Conservation (phyloP, 352 stramenopile species). For the Globisporangium cylindrosporum region DNA sequence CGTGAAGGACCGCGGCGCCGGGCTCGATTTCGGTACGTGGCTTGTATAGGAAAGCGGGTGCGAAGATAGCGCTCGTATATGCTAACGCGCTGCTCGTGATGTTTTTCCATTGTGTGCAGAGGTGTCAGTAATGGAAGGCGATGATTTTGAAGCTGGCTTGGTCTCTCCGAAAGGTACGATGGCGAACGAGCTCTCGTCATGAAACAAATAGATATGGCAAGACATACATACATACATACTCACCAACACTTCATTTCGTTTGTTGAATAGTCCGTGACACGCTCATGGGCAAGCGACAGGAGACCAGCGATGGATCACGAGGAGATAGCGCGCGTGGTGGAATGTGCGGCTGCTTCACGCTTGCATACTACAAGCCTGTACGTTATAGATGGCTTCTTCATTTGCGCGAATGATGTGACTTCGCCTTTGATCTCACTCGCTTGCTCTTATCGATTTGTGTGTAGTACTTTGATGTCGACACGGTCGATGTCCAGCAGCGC, state of each 20-base stretch:
- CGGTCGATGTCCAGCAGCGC: slow-evolving; percentile 71
- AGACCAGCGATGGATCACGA: slow-evolving; percentile 36
- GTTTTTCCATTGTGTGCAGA: slow-evolving; percentile 28
- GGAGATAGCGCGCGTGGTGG: slow-evolving; percentile 29
- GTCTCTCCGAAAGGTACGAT: slow-evolving; percentile 67
- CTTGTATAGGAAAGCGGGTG: neutral
- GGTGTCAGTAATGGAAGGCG: slow-evolving; percentile 67
- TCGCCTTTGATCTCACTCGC: neutral
- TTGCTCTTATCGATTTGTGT: neutral
- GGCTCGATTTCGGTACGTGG: slow-evolving; percentile 68
- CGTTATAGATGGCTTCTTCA: slow-evolving; percentile 14
- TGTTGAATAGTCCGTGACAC: slow-evolving; percentile 37
- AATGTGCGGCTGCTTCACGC: slow-evolving; percentile 77
- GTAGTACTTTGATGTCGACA: slow-evolving; percentile 88
- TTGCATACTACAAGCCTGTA: slow-evolving; percentile 83
- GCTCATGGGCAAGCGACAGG: slow-evolving; percentile 54
- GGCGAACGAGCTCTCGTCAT: neutral
- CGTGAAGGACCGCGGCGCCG: slow-evolving; percentile 55
- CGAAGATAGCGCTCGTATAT: neutral
- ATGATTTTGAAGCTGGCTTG: slow-evolving; percentile 73
- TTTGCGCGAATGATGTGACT: neutral
- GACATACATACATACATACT: neutral
- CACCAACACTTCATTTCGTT: neutral
- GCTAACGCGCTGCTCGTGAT: neutral
- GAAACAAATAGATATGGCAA: neutral